A percentile compares a stretch with the other conserved stretches of the same genome.
phyloP scores from a whole-genome alignment of 2,329 filamentous ascomycete genomes.

The Epicoccum sorghinum region DNA sequence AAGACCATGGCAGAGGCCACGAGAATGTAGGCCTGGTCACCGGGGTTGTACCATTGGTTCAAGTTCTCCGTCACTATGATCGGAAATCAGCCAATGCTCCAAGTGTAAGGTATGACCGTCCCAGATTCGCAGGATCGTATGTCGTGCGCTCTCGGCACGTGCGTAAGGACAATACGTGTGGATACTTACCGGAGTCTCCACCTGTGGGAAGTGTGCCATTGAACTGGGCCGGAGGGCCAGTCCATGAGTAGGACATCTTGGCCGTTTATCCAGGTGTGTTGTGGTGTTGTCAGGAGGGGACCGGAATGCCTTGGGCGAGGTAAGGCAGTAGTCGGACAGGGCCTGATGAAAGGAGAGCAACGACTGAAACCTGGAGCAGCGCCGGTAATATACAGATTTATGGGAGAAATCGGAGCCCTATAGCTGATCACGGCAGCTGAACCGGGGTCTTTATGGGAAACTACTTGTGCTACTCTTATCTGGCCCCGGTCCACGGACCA shows the following conservation, averaged over 20 bases:
- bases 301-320: slow-evolving; percentile 8
- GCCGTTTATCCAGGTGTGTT: slow-evolving; percentile 19
- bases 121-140: slow-evolving; percentile 1
- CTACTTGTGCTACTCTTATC: slow-evolving; percentile 46
- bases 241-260: slow-evolving; percentile 57
- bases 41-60: slow-evolving; percentile 93
- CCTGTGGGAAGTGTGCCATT: slow-evolving; percentile 66
- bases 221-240: slow-evolving; percentile 53
- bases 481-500: slow-evolving; percentile 43
- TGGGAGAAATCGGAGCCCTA: slow-evolving; percentile 42
- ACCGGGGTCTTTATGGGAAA: slow-evolving; percentile 37
- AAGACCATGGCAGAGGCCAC: slow-evolving; percentile 89
- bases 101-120: not conserved
- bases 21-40: slow-evolving; percentile 94
- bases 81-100: slow-evolving; percentile 17
- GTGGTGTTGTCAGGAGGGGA: slow-evolving; percentile 15
- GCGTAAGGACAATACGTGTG: slow-evolving; percentile 18
- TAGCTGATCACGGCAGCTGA: slow-evolving; percentile 35
- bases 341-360: slow-evolving; percentile 17
- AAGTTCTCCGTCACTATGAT: slow-evolving; percentile 78
- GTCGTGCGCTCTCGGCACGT: slow-evolving; percentile 26
- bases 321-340: slow-evolving; percentile 19
- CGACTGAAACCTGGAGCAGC: slow-evolving; percentile 27
- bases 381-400: slow-evolving; percentile 39
- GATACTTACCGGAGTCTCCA: slow-evolving; percentile 76